Evolutionary conservation across 352 stramenopile genomes (phyloP), one percentile per base, ranked within the genome.

Genomic region (Pythium pectinolyticum): DNA sequence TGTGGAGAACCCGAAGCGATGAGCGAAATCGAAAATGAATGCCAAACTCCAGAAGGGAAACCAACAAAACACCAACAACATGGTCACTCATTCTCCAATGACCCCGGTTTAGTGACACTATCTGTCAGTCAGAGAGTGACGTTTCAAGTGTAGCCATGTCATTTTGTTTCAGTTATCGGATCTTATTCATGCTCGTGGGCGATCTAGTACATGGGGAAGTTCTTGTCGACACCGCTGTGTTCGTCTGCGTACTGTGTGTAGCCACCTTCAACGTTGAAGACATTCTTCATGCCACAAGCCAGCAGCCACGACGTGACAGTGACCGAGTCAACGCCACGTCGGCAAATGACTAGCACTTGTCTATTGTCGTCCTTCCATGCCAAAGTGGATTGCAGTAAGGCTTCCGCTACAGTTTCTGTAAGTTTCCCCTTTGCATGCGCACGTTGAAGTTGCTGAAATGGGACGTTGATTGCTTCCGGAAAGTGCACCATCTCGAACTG

Each of bases 401-500:
- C n/a, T 47, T 48, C 9, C 40, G 56, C n/a, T 28, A 69, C 34
- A 8, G 47, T 54, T 31, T 61, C 30, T 4, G 22, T 1, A 2
- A 70, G 50, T 10, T 56, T 15, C 12, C 37, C 30, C 28, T 65
- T 64, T 0, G 15, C 2, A 2, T 37, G 40, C 2, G 40, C 56
- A 17, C 45, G 46, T 27, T 27, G 27, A 2, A 90, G 62, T 35
- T 74, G 53, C 14, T 73, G 53, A 14, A 87, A 86, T 25, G 86
- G 81, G 28, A 90, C 53, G 41, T 91, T 88, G 25, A 89, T 61
- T 10, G 84, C 82, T 24, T 90, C 80, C 1, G 73, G 72, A 40
- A 93, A 90, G 50, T 87, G 82, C 4, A 89, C 78, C 74, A 95
- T 92, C 25, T 86, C 77, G 51, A 90, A 95, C 43, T 95, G 84